Conservation (phyloP, 768 basidiomycete genomes). For the Termitomyces sp. region DNA sequence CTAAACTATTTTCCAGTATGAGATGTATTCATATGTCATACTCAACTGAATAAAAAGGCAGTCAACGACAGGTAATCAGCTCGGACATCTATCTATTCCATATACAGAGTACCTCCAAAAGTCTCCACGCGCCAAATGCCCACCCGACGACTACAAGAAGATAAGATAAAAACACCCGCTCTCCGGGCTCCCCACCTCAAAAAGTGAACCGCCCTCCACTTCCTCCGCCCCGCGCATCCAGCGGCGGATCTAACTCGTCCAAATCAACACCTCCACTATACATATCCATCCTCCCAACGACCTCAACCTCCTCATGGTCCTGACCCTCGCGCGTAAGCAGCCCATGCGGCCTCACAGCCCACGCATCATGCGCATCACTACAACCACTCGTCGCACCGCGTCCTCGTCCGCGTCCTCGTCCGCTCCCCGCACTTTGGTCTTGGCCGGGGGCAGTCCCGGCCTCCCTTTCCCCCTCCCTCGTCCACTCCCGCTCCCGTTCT, state of each 20-base stretch:
- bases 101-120: neutral
- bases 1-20: neutral
- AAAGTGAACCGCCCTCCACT: neutral
- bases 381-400: neutral
- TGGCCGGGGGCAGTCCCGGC: neutral
- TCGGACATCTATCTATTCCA: neutral
- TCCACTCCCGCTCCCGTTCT: neutral
- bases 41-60: neutral
- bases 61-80: neutral
- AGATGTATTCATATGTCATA: neutral
- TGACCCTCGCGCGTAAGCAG: constrained; percentile 7
- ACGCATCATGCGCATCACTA: neutral
- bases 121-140: neutral
- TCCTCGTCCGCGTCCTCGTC: neutral
- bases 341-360: neutral
- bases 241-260: neutral
- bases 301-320: constrained; percentile 15
- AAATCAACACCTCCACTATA: constrained; percentile 5
- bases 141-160: neutral
- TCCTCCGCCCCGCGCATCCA: neutral
- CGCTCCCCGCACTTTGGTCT: neutral
- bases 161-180: neutral
- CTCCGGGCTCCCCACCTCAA: neutral
- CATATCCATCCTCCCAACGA: constrained; percentile 16
- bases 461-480: neutral